Evolutionary conservation across 2,329 filamentous ascomycete species (phyloP).

Genomic region (Fusarium ambrosium): DNA sequence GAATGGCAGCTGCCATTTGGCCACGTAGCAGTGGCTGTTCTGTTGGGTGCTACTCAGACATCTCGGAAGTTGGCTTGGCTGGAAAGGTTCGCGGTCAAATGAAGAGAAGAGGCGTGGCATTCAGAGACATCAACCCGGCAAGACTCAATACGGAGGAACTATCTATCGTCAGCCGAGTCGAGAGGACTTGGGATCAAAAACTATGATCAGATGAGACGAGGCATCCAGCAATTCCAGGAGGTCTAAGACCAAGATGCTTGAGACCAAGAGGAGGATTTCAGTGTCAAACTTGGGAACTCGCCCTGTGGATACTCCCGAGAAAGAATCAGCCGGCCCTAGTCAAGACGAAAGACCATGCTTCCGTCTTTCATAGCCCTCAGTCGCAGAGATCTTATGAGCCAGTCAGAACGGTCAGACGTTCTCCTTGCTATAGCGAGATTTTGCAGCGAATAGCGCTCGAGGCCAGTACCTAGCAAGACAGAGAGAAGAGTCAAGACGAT

Average conservation of each 20-base stretch:
- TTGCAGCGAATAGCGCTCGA: constrained; percentile 71
- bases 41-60: constrained; percentile 35
- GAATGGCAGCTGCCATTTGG: constrained; percentile 36
- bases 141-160: constrained; percentile 43
- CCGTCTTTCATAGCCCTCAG: constrained; percentile 62
- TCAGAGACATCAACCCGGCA: constrained; percentile 41
- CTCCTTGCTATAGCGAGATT: constrained; percentile 67
- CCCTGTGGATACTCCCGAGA: constrained; percentile 49
- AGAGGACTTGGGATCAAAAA: constrained; percentile 44
- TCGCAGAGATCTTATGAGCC: constrained; percentile 60
- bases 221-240: constrained; percentile 33
- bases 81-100: constrained; percentile 47
- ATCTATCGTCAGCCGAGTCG: constrained; percentile 36
- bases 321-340: constrained; percentile 49
- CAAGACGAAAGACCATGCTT: constrained; percentile 50
- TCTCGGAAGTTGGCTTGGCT: constrained; percentile 46
- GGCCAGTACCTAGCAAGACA: constrained; percentile 74
- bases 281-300: constrained; percentile 42
- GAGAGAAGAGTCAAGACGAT: constrained; percentile 71
- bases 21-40: constrained; percentile 40
- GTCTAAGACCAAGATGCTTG: constrained; percentile 42
- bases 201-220: constrained; percentile 42
- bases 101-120: constrained; percentile 42
- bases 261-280: constrained; percentile 47
- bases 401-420: constrained; percentile 54